Evolutionary conservation across 2,329 filamentous ascomycete species (phyloP).

Genomic region (Piedraia hortae): DNA sequence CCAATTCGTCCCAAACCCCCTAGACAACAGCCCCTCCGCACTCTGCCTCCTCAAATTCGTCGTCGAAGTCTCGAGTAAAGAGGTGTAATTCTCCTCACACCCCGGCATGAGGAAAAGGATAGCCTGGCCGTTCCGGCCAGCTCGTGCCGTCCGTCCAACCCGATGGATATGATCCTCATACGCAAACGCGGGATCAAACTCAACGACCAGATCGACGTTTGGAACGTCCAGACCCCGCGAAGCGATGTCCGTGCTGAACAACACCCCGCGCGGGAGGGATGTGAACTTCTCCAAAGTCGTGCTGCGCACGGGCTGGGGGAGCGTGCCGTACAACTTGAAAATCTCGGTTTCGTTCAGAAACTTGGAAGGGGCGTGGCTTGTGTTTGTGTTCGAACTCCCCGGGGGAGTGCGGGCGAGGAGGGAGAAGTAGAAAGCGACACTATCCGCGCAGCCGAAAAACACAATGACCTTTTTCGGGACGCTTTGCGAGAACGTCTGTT

Average conservation of each 20-base stretch:
- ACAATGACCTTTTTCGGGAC: slow-evolving; percentile 80
- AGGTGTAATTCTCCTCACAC: slow-evolving; percentile 71
- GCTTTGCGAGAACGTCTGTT: slow-evolving; percentile 63
- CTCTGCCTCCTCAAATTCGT: slow-evolving; percentile 28
- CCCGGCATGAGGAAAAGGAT: slow-evolving; percentile 77
- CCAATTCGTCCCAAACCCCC: slow-evolving; percentile 32
- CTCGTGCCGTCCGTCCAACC: slow-evolving; percentile 79
- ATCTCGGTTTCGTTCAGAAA: slow-evolving; percentile 26
- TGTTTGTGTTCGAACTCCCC: slow-evolving; percentile 5
- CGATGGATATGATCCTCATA: slow-evolving; percentile 84
- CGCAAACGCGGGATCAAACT: slow-evolving; percentile 88
- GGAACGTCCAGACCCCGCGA: slow-evolving; percentile 87
- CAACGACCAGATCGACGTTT: slow-evolving; percentile 78
- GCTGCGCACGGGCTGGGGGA: slow-evolving; percentile 66
- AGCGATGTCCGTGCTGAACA: slow-evolving; percentile 86
- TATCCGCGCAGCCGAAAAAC: slow-evolving; percentile 90
- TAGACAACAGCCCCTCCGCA: slow-evolving; percentile 38
- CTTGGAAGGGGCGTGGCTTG: slow-evolving; percentile 12
- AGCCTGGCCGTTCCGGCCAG: slow-evolving; percentile 65
- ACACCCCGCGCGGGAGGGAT: slow-evolving; percentile 43
- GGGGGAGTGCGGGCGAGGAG: slow-evolving; percentile 38
- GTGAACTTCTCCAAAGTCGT: slow-evolving; percentile 62
- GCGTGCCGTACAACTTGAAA: slow-evolving; percentile 73
- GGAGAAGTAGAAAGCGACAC: slow-evolving; percentile 88
- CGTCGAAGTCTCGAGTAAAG: slow-evolving; percentile 39